Evolutionary conservation across 768 basidiomycete species (phyloP).

Genomic region (Paxillus involutus): DNA sequence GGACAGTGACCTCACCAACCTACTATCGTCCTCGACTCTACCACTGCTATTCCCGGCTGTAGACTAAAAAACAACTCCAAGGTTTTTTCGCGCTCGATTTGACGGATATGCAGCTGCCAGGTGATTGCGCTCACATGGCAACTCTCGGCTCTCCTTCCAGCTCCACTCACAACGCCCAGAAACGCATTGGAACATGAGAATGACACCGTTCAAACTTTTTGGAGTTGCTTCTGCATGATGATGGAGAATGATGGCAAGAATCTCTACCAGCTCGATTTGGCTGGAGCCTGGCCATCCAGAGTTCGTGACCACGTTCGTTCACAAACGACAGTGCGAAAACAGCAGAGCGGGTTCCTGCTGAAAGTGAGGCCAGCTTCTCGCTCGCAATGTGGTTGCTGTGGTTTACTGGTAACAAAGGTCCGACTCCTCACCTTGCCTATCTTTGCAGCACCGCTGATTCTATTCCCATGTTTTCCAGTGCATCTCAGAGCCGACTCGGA

Average conservation of each 20-base stretch:
- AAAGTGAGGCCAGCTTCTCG: slow-evolving; percentile 42
- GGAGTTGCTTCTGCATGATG: slow-evolving; percentile 53
- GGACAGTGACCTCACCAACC: too few species aligned
- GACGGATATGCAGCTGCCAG: too few species aligned
- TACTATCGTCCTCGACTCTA: too few species aligned
- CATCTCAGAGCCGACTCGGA: slow-evolving; percentile 20
- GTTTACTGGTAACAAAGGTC: slow-evolving; percentile 55
- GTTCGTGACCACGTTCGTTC: slow-evolving; percentile 47
- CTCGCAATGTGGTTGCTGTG: slow-evolving; percentile 65
- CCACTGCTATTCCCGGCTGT: too few species aligned
- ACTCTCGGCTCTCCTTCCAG: too few species aligned
- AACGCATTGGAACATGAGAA: too few species aligned
- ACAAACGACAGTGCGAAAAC: too few species aligned
- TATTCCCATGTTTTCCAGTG: slow-evolving; percentile 16
- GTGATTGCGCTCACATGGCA: too few species aligned
- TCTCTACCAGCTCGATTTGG: too few species aligned
- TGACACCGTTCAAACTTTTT: slow-evolving; percentile 36
- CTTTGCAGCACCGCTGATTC: slow-evolving; percentile 14
- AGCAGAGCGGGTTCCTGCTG: slow-evolving; percentile 49
- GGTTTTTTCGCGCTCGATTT: too few species aligned
- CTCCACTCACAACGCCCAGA: too few species aligned
- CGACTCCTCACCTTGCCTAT: slow-evolving; percentile 15
- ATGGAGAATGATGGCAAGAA: slow-evolving; percentile 73
- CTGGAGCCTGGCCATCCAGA: slow-evolving; percentile 42
- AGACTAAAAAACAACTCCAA: too few species aligned